phyloP scores from a whole-genome alignment of 495 filamentous ascomycete genomes.

The Aspergillus incahuasiensis region DNA sequence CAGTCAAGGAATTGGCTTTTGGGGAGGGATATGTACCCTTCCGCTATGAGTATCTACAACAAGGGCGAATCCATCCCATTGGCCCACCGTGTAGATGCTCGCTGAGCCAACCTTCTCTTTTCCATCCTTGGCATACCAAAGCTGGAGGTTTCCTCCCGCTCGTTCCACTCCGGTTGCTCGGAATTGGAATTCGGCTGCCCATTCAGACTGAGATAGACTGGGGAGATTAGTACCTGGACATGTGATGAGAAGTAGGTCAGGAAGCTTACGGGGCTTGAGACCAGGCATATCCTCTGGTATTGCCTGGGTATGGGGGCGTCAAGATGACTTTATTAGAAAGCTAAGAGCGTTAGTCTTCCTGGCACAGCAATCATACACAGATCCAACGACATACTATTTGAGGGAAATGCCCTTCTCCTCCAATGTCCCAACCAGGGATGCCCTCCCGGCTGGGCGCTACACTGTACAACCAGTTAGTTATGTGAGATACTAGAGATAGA shows the following conservation, averaged over 20 bases:
- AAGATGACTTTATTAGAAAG: conserved; percentile 89
- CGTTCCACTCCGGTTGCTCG: conserved; percentile 80
- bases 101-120: conserved; percentile 56
- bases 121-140: conserved; percentile 85
- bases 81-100: conserved; percentile 75
- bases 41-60: conserved; percentile 87
- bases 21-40: conserved; percentile 37
- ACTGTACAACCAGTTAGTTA: conserved; percentile 33
- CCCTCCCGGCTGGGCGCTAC: conserved; percentile 52
- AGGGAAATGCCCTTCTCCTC: conserved; percentile 66
- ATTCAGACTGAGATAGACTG: conserved; percentile 54
- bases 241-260: conserved; percentile 1
- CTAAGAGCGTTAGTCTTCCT: conserved; percentile 23
- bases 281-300: conserved; percentile 80
- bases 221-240: conserved; percentile 14
- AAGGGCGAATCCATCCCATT: conserved; percentile 83
- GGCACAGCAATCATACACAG: neutral
- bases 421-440: conserved; percentile 63
- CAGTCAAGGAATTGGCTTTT: neutral
- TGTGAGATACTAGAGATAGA: neutral
- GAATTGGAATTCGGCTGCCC: conserved; percentile 81
- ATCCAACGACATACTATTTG: conserved; percentile 45
- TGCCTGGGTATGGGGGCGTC: conserved; percentile 84
- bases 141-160: conserved; percentile 81
- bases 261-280: conserved; percentile 56